Conservation (phyloP, 768 basidiomycete species). For the Hygrocybe coccinea region DNA sequence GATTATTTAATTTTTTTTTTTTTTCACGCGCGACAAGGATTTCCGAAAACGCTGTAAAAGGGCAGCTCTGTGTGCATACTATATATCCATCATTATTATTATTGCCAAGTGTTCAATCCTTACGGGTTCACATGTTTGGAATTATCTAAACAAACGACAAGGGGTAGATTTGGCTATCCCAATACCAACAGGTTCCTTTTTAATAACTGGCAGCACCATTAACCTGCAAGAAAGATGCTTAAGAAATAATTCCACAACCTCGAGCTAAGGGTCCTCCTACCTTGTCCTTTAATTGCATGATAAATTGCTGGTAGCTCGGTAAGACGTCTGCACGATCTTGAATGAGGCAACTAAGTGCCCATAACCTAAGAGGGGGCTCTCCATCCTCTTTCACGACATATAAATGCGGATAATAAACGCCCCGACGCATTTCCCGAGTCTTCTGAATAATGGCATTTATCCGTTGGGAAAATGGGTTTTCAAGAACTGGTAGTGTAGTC, state of each 20-base stretch:
- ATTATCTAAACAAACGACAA: neutral
- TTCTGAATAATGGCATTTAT: constrained; percentile 93
- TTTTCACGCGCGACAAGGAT: no score
- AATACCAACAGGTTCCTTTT: neutral
- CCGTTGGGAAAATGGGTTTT: constrained; percentile 94
- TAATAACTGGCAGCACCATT: constrained; percentile 19
- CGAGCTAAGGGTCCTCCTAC: constrained; percentile 35
- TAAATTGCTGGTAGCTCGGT: constrained; percentile 95
- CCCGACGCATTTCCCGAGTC: constrained; percentile 88
- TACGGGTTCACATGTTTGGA: no score
- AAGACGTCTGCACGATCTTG: constrained; percentile 94
- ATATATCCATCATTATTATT: no score
- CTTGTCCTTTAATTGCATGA: constrained; percentile 87
- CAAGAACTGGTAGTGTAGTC: constrained; percentile 85
- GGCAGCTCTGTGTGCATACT: no score
- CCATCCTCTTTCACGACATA: constrained; percentile 98
- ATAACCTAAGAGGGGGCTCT: constrained; percentile 87
- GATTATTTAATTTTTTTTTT: no score
- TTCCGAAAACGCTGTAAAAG: no score
- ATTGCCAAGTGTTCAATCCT: no score
- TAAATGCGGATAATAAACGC: constrained; percentile 88
- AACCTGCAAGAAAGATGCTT: constrained; percentile 12
- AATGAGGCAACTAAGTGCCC: constrained; percentile 91
- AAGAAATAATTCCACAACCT: neutral
- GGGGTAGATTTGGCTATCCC: neutral